phyloP scores from a whole-genome alignment of 2,329 filamentous ascomycete genomes.

The Pseudopyricularia cyperi region DNA sequence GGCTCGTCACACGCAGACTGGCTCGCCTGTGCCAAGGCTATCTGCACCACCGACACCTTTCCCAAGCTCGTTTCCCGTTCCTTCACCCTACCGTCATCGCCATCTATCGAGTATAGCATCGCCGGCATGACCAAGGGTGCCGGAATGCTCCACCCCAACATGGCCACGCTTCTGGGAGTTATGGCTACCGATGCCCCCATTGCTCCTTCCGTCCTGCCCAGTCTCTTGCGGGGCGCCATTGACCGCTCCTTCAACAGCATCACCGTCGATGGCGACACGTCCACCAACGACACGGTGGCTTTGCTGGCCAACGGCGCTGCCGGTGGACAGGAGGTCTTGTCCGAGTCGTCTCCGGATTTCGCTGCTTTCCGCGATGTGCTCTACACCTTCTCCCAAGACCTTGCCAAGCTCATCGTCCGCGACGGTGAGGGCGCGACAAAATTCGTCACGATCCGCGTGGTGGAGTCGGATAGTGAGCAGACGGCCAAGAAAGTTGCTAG shows the following conservation, averaged over 20 bases:
- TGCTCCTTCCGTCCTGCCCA: slow-evolving; percentile 50
- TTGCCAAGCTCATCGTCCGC: slow-evolving; percentile 86
- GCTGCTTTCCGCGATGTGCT: slow-evolving; percentile 57
- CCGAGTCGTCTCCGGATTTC: slow-evolving; percentile 47
- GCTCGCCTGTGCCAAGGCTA: slow-evolving; percentile 75
- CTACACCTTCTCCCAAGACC: slow-evolving; percentile 64
- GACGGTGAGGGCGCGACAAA: slow-evolving; percentile 94
- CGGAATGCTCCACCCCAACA: slow-evolving; percentile 98
- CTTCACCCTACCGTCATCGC: slow-evolving; percentile 74
- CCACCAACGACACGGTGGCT: slow-evolving; percentile 91
- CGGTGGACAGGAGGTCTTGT: slow-evolving; percentile 51
- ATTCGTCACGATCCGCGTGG: slow-evolving; percentile 85
- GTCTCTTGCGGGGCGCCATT: slow-evolving; percentile 60
- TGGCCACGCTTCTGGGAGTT: slow-evolving; percentile 89
- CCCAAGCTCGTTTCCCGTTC: slow-evolving; percentile 81
- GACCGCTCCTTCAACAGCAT: slow-evolving; percentile 91
- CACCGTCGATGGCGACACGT: slow-evolving; percentile 92
- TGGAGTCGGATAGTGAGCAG: slow-evolving; percentile 53
- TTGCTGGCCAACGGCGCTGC: slow-evolving; percentile 92
- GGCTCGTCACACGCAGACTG: slow-evolving; percentile 72
- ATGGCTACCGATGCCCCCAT: slow-evolving; percentile 86
- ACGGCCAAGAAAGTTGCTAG: slow-evolving; percentile 71
- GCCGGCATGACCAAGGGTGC: slow-evolving; percentile 96
- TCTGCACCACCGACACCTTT: slow-evolving; percentile 98
- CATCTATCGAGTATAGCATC: slow-evolving; percentile 64